Evolutionary conservation across 2,329 filamentous ascomycete species (phyloP).

Genomic region (Rosellinia necatrix): DNA sequence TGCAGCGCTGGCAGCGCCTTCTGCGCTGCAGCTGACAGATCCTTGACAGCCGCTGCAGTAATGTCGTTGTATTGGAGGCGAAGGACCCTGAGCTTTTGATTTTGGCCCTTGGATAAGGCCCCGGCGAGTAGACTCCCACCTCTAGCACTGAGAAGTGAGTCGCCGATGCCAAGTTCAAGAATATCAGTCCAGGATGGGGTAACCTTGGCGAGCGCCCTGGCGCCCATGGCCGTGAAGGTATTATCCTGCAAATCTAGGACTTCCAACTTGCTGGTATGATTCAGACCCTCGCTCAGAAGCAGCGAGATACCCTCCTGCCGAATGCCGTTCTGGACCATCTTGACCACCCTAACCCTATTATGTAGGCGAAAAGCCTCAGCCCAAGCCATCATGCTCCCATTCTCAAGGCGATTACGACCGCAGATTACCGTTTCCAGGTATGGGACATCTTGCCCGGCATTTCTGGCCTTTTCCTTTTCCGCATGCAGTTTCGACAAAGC

Average conservation of each 20-base stretch:
- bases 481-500: conserved; percentile 81
- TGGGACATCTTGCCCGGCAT: conserved; percentile 73
- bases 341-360: conserved; percentile 78
- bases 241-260: conserved; percentile 95
- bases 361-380: conserved; percentile 85
- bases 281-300: conserved; percentile 78
- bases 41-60: conserved; percentile 73
- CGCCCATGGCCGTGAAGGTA: conserved; percentile 85
- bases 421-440: conserved; percentile 96
- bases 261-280: conserved; percentile 68
- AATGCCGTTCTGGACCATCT: conserved; percentile 99
- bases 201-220: conserved; percentile 76
- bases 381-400: conserved; percentile 95
- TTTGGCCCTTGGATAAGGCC: conserved; percentile 75
- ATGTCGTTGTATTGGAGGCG: conserved; percentile 96
- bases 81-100: conserved; percentile 78
- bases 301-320: conserved; percentile 88
- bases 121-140: conserved; percentile 75
- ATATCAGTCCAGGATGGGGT: conserved; percentile 75
- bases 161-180: conserved; percentile 83
- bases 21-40: conserved; percentile 70
- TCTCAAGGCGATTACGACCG: conserved; percentile 93
- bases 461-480: conserved; percentile 80
- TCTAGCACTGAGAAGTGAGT: conserved; percentile 80
- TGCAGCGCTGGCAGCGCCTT: conserved; percentile 74